A percentile compares a stretch with the other conserved stretches of the same genome.
These are phyloP conservation scores for Ophiostoma angusticollis DNA, from an alignment of 2,329 filamentous ascomycete species.

Conservation along the genomic window DNA sequence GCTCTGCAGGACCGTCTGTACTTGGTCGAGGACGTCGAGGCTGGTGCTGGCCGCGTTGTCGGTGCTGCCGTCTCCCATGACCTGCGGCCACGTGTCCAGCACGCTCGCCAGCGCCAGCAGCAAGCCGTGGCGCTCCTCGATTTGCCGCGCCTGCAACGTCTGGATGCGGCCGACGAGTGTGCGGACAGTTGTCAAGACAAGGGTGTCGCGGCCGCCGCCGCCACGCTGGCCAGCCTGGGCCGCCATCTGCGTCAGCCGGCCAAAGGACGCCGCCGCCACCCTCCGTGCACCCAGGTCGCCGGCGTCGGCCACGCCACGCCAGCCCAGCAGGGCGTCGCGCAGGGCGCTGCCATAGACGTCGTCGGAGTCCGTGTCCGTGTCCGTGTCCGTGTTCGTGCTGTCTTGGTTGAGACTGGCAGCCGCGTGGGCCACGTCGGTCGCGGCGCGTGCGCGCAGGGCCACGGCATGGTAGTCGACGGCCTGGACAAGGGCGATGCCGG, in stretches of 20 bases:
- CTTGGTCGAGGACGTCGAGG: not conserved
- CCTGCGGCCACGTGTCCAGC: conserved; percentile 34
- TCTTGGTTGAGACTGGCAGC: conserved; percentile 55
- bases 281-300: conserved; percentile 61
- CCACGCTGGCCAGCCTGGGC: not conserved
- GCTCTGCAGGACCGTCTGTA: conserved; percentile 28
- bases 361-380: no score
- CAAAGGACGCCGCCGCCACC: conserved; percentile 57
- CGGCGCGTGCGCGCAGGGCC: conserved; percentile 70
- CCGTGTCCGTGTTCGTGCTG: no score
- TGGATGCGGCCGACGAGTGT: conserved; percentile 32
- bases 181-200: conserved; percentile 18
- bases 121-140: conserved; percentile 58
- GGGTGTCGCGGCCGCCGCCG: not conserved
- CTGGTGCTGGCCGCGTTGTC: not conserved
- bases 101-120: conserved; percentile 49
- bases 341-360: conserved; percentile 58
- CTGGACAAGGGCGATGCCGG: conserved; percentile 80
- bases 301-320: conserved; percentile 76
- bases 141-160: conserved; percentile 40
- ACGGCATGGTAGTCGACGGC: conserved; percentile 88
- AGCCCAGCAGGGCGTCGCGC: conserved; percentile 58
- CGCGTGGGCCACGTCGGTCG: conserved; percentile 60
- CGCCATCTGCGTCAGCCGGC: conserved; percentile 34
- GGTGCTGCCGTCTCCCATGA: conserved; percentile 12